phyloP scores from a whole-genome alignment of 169 alveolate species.

The Sarcocystis neurona region DNA sequence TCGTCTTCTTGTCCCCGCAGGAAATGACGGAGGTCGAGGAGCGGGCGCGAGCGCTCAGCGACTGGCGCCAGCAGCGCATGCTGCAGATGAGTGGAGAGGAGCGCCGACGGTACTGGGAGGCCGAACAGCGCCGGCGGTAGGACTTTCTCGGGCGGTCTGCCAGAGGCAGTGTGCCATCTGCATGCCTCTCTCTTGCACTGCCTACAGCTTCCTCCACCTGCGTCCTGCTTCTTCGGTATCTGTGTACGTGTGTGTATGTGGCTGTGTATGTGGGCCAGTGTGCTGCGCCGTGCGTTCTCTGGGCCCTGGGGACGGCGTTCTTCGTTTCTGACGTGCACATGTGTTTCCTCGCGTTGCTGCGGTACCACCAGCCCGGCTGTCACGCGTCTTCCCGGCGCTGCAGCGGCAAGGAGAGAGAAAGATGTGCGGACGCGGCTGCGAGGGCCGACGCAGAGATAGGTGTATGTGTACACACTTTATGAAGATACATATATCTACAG shows the following conservation, averaged over 20 bases:
- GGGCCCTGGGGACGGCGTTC: neutral
- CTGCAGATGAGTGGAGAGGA: conserved; percentile 22
- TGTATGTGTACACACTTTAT: too few species aligned
- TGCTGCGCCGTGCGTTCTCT: neutral
- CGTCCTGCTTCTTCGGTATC: neutral
- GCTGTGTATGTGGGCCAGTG: neutral
- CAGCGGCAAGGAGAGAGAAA: too few species aligned
- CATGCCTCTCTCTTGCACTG: neutral
- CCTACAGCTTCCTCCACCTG: neutral
- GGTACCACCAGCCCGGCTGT: too few species aligned
- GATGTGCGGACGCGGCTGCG: too few species aligned
- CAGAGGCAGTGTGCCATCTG: too few species aligned
- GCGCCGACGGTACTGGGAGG: conserved; percentile 6
- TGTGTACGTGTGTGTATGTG: neutral
- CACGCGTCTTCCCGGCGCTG: too few species aligned
- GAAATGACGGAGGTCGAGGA: too few species aligned
- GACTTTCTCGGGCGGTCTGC: too few species aligned
- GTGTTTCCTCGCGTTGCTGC: too few species aligned
- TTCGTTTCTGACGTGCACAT: neutral
- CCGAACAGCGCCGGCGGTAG: neutral
- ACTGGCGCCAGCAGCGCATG: neutral
- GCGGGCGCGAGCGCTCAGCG: conserved; percentile 7
- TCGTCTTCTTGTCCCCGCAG: too few species aligned
- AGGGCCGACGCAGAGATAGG: too few species aligned
- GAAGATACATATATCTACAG: too few species aligned